Evolutionary conservation across 306 rosid genomes (phyloP).

Genomic region (Trichosanthes truncata): DNA sequence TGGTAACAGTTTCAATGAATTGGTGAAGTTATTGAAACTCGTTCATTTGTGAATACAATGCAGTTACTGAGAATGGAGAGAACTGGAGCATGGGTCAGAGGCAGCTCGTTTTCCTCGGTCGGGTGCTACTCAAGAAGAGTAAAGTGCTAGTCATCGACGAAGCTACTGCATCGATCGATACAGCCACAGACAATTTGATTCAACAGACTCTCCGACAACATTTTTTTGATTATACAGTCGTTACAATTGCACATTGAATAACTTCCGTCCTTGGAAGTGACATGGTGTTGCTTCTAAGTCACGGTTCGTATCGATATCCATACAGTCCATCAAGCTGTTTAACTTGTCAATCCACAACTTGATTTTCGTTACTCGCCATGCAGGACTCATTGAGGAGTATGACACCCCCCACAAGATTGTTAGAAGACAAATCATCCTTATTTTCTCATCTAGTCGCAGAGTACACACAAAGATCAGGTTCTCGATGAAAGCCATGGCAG

Average conservation of each 20-base stretch:
- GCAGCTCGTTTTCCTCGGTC: conserved; percentile 80
- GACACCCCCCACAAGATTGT: conserved; percentile 52
- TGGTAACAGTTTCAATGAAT: neutral
- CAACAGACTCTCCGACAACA: conserved; percentile 63
- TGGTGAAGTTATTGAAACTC: conserved; percentile 1
- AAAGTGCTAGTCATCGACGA: conserved; percentile 79
- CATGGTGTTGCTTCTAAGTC: conserved; percentile 74
- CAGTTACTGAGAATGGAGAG: conserved; percentile 76
- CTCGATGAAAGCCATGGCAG: conserved; percentile 8
- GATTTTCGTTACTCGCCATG: conserved; percentile 6
- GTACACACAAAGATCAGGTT: conserved; percentile 51
- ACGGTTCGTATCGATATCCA: conserved; percentile 27
- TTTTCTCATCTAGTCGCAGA: conserved; percentile 77
- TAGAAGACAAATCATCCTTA: conserved; percentile 64
- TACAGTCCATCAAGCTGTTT: neutral
- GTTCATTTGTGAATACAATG: conserved; percentile 5
- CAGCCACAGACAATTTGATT: conserved; percentile 82
- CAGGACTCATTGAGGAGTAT: conserved; percentile 65
- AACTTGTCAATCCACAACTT: neutral
- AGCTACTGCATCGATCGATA: conserved; percentile 86
- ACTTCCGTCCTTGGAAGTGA: conserved; percentile 73
- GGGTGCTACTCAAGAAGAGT: conserved; percentile 73
- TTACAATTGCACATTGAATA: conserved; percentile 76
- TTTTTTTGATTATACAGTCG: conserved; percentile 51
- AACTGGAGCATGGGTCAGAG: conserved; percentile 98